Evolutionary conservation across 169 alveolate genomes (phyloP).

Genomic region (Cryptosporidium canis): DNA sequence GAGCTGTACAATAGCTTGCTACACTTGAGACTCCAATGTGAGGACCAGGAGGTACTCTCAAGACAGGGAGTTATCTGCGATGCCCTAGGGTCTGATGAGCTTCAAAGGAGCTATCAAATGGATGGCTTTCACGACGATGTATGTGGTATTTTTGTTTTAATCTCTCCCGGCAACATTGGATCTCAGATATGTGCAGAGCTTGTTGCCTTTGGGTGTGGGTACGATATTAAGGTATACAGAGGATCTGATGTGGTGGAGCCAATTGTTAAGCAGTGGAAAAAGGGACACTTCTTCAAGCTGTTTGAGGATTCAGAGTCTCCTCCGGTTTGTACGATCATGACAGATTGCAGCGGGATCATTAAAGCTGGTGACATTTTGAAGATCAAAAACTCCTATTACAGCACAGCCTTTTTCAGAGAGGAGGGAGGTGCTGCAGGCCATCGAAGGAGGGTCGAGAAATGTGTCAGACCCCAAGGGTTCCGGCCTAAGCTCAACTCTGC

Average conservation of each 20-base stretch:
- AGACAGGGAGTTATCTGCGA: not conserved
- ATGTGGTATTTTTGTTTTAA: slow-evolving; percentile 23
- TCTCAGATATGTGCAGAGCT: slow-evolving; percentile 52
- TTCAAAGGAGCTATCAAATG: not conserved
- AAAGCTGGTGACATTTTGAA: slow-evolving; percentile 36
- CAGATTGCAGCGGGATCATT: slow-evolving; percentile 61
- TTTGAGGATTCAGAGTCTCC: slow-evolving; percentile 17
- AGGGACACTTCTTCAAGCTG: slow-evolving; percentile 51
- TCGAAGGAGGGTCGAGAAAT: not conserved
- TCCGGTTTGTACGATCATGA: slow-evolving; percentile 65
- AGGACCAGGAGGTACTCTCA: not conserved
- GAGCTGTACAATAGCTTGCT: slow-evolving; percentile 36
- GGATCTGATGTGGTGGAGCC: slow-evolving; percentile 72
- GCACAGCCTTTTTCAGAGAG: not conserved
- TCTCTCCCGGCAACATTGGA: slow-evolving; percentile 56
- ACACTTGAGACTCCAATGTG: slow-evolving; percentile 36
- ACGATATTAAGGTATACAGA: slow-evolving; percentile 23
- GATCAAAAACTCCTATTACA: slow-evolving; percentile 26
- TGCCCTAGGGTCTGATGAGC: not conserved
- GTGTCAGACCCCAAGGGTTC: not conserved
- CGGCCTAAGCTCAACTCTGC: not conserved
- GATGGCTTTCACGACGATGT: not conserved
- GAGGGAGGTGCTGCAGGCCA: not conserved
- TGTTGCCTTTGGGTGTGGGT: slow-evolving; percentile 58
- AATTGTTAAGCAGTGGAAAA: slow-evolving; percentile 62